Conservation (phyloP, 495 filamentous ascomycete species). For the Penicillium herquei region DNA sequence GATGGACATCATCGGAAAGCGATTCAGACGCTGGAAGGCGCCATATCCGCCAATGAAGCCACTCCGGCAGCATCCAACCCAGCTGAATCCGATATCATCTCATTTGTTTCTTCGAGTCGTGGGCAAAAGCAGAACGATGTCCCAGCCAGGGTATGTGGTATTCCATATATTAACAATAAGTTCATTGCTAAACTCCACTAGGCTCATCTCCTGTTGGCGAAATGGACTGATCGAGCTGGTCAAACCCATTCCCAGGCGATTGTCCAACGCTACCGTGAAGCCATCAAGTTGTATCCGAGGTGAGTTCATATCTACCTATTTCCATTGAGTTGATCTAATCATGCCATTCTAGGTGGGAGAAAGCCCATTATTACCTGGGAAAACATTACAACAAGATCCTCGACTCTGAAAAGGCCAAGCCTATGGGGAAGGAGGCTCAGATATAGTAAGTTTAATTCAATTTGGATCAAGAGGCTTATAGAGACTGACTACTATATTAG, state of each 20-base stretch:
- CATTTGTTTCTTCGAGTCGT: conserved; percentile 27
- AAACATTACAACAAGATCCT: conserved; percentile 97
- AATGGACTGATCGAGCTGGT: conserved; percentile 91
- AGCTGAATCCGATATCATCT: conserved; percentile 34
- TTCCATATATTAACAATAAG: neutral
- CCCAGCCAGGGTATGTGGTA: conserved; percentile 36
- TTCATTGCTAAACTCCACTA: conserved; percentile 16
- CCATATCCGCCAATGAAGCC: conserved; percentile 74
- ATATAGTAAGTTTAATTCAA: conserved; percentile 40
- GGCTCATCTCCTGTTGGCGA: conserved; percentile 86
- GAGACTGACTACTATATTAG: conserved; percentile 19
- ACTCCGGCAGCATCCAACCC: conserved; percentile 46
- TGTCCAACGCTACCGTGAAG: conserved; percentile 61
- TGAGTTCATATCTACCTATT: conserved; percentile 9
- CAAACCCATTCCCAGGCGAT: conserved; percentile 81
- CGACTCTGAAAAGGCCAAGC: conserved; percentile 79
- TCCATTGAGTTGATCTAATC: conserved; percentile 6
- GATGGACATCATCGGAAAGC: conserved; percentile 93
- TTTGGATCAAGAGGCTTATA: too few species aligned
- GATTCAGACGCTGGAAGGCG: conserved; percentile 82
- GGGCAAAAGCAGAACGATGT: conserved; percentile 47
- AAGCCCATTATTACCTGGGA: conserved; percentile 93
- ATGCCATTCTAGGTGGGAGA: conserved; percentile 69
- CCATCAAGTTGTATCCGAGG: conserved; percentile 50
- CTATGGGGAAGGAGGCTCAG: conserved; percentile 59